These are phyloP conservation scores for Lichtheimia ramosa DNA, from an alignment of 371 early-diverging fungal genomes.

Conservation along the genomic window DNA sequence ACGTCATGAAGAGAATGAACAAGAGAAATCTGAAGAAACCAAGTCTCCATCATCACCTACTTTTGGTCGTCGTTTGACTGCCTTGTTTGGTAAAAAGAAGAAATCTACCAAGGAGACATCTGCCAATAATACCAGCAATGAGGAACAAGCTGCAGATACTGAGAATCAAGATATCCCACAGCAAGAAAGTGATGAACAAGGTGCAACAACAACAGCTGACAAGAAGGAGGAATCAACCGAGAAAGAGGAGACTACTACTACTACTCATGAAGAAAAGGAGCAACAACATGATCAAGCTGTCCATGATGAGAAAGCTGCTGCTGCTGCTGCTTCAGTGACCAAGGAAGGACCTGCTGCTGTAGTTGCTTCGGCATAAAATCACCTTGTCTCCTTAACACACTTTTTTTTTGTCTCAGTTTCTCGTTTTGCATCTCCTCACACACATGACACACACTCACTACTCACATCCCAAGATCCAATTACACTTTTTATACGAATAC, in stretches of 20 bases:
- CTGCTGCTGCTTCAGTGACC: not conserved
- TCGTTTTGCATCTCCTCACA: too few relatives aligned
- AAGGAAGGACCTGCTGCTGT: constrained; percentile 1
- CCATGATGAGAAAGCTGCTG: constrained; percentile 8
- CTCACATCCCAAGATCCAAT: too few relatives aligned
- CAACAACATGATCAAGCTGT: not conserved
- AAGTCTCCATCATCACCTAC: constrained; percentile 10
- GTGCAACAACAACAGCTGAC: too few relatives aligned
- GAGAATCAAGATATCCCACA: too few relatives aligned
- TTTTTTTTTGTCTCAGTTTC: too few relatives aligned
- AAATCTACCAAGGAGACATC: constrained; percentile 8
- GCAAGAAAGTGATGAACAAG: too few relatives aligned
- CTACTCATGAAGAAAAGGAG: constrained; percentile 1
- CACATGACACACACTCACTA: too few relatives aligned
- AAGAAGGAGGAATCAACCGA: not conserved
- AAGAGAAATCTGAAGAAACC: constrained; percentile 10
- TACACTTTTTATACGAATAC: too few relatives aligned
- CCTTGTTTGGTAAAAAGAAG: constrained; percentile 10
- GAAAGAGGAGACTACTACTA: constrained; percentile 1
- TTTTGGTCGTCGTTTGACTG: constrained; percentile 14
- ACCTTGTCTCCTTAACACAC: not conserved
- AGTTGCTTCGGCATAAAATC: constrained; percentile 8
- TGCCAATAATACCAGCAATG: not conserved
- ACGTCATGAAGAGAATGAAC: constrained; percentile 10
- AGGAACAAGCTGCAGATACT: not conserved